A percentile compares a stretch with the other conserved stretches of the same genome.
phyloP scores from a whole-genome alignment of 345 rosid genomes.

The Eucalyptus rudis region DNA sequence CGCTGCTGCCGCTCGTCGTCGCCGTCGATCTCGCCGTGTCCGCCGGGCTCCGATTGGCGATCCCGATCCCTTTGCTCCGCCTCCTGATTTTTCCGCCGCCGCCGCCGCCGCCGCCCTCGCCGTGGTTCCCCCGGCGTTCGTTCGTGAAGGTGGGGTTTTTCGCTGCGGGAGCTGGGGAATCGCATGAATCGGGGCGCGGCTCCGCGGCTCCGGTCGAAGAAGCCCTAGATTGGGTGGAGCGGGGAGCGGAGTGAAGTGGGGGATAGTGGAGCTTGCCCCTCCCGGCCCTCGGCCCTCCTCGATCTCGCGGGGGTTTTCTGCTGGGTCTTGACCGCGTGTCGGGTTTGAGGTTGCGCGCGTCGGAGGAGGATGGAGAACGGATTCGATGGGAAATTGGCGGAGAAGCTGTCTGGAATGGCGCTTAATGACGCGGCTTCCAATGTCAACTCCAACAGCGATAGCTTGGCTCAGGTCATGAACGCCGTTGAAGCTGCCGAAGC shows the following conservation, averaged over 20 bases:
- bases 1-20: no score
- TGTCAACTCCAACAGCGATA: constrained; percentile 29
- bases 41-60: neutral
- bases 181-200: neutral
- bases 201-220: neutral
- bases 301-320: neutral
- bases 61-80: neutral
- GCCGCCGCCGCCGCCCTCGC: neutral
- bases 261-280: neutral
- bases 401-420: constrained; percentile 44
- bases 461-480: constrained; percentile 83
- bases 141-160: neutral
- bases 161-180: neutral
- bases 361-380: constrained; percentile 64
- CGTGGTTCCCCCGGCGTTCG: no score
- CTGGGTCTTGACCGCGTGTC: neutral
- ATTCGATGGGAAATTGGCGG: constrained; percentile 36
- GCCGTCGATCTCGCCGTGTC: neutral
- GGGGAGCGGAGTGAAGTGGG: neutral
- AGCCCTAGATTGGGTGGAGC: neutral
- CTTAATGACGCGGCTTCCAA: constrained; percentile 18
- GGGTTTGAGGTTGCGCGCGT: neutral
- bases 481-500: constrained; percentile 97
- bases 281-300: neutral
- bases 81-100: neutral